Evolutionary conservation across 208 protist species (phyloP).

Genomic region (Crithidia acanthocephali): DNA sequence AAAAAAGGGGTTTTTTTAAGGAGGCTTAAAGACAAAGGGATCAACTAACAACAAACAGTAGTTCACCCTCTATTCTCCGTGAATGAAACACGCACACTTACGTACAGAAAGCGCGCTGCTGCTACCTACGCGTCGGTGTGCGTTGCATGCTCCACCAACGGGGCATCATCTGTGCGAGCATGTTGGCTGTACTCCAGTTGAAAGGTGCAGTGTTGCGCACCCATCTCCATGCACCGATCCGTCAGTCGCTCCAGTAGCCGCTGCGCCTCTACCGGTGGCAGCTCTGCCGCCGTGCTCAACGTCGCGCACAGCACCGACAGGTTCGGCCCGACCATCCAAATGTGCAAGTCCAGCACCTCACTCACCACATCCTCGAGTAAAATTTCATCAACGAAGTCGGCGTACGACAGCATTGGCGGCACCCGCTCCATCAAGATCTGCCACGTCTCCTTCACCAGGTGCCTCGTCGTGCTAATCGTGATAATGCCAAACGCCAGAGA

Average conservation of each 20-base stretch:
- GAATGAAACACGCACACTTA: no score
- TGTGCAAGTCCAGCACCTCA: constrained; percentile 27
- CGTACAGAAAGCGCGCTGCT: neutral
- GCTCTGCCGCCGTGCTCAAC: constrained; percentile 17
- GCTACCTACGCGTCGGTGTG: neutral
- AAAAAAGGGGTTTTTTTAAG: no score
- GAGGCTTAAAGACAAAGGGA: no score
- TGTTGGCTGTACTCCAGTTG: constrained; percentile 22
- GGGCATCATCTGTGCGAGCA: constrained; percentile 13
- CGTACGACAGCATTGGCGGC: constrained; percentile 22
- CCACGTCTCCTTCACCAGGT: constrained; percentile 21
- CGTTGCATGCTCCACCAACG: neutral
- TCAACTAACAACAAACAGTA: no score
- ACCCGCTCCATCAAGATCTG: constrained; percentile 28
- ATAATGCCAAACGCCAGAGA: constrained; percentile 17
- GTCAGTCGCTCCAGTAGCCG: constrained; percentile 21
- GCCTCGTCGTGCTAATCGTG: constrained; percentile 30
- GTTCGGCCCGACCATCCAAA: constrained; percentile 23
- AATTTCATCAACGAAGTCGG: constrained; percentile 13
- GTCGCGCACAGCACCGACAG: constrained; percentile 23
- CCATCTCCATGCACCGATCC: constrained; percentile 27
- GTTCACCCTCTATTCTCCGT: no score
- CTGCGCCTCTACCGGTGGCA: constrained; percentile 17
- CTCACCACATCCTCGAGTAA: constrained; percentile 14
- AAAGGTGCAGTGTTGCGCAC: constrained; percentile 30